Percentiles rank a stretch among this genome's conserved stretches.
These are phyloP conservation scores for Trypethelium eluteriae DNA, from an alignment of 495 filamentous ascomycete genomes.

Conservation along the genomic window DNA sequence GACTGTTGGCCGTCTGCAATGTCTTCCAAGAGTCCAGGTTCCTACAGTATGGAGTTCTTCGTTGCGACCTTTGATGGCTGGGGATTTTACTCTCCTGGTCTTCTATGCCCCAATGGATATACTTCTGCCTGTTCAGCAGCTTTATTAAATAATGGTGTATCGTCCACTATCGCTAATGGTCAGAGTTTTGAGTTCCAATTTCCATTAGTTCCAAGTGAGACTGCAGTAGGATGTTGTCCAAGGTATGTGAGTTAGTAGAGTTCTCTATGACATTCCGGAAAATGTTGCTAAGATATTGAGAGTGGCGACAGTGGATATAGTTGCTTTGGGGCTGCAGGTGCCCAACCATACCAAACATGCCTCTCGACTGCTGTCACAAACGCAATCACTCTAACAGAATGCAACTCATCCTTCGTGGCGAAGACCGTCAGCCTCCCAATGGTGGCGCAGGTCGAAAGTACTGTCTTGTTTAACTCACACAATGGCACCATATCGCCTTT, in stretches of 20 bases:
- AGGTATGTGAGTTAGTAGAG: background rate
- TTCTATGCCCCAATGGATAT: conserved; percentile 6
- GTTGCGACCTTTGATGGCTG: background rate
- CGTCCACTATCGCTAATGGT: background rate
- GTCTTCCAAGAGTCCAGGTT: background rate
- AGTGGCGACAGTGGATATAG: background rate
- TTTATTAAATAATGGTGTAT: background rate
- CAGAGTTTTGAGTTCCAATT: conserved; percentile 7
- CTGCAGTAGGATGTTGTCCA: conserved; percentile 6
- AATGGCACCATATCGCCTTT: no score
- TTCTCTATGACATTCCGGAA: background rate
- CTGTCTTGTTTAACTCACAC: background rate
- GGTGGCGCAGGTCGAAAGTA: background rate
- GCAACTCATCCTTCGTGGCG: background rate
- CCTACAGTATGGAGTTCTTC: background rate
- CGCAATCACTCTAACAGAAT: background rate
- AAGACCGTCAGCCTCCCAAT: conserved; percentile 4
- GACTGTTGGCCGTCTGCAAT: conserved; percentile 4
- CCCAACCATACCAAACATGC: conserved; percentile 6
- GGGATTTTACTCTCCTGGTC: conserved; percentile 2
- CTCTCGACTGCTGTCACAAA: conserved; percentile 8
- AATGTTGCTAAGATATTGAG: background rate
- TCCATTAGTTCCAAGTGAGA: conserved; percentile 5
- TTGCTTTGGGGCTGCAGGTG: conserved; percentile 8
- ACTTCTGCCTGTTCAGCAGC: conserved; percentile 7